Evolutionary conservation across 73 alveolate species (phyloP).

Genomic region (Tetrahymena thermophila): DNA sequence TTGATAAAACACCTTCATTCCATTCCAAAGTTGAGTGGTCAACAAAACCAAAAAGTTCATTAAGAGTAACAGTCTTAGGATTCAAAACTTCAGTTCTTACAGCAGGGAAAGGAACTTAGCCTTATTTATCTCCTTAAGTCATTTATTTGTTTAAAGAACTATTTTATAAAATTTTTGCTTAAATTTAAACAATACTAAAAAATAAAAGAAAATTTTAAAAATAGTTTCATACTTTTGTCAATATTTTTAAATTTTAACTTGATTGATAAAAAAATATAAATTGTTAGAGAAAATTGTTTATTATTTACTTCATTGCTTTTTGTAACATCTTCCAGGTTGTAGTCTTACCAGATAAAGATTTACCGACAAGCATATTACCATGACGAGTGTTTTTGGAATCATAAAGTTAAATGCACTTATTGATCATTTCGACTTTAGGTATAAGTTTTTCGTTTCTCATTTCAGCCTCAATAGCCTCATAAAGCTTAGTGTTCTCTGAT

Average conservation of each 20-base stretch:
- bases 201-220: too few relatives aligned
- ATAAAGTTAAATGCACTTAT: constrained; percentile 69
- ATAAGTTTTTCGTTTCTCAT: constrained; percentile 68
- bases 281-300: background rate
- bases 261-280: too few relatives aligned
- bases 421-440: constrained; percentile 47
- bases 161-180: too few relatives aligned
- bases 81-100: constrained; percentile 80
- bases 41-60: constrained; percentile 86
- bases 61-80: constrained; percentile 91
- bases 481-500: constrained; percentile 75
- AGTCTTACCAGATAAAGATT: constrained; percentile 96
- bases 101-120: constrained; percentile 53
- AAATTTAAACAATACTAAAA: too few relatives aligned
- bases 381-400: constrained; percentile 89
- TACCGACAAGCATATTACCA: constrained; percentile 99
- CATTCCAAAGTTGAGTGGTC: constrained; percentile 88
- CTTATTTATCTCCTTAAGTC: constrained; percentile 8
- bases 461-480: constrained; percentile 71
- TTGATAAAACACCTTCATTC: constrained; percentile 99
- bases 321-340: constrained; percentile 92
- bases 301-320: constrained; percentile 57
- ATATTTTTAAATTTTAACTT: too few relatives aligned
- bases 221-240: too few relatives aligned
- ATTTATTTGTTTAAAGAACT: background rate